phyloP scores from a whole-genome alignment of 345 rosid genomes.

The Microthlaspi erraticum region DNA sequence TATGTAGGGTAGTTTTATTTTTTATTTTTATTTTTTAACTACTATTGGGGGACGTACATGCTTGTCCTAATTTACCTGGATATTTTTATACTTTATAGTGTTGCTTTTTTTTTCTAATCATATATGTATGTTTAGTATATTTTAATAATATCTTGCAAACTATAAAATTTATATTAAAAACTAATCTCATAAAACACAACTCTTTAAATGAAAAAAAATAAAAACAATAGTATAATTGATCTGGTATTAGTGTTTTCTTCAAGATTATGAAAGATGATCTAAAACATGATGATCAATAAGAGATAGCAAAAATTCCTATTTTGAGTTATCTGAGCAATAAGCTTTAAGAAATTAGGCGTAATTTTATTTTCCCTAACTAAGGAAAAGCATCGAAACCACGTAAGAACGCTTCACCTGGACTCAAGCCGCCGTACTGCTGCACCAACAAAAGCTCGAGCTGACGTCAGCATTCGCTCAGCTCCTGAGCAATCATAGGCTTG shows the following conservation, averaged over 20 bases:
- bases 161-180: no score
- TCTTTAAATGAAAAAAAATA: no score
- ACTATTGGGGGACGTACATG: constrained; percentile 32
- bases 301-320: no score
- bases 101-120: background rate
- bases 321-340: no score
- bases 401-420: constrained; percentile 53
- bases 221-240: no score
- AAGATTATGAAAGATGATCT: no score
- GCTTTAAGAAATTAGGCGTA: no score
- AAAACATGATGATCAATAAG: no score
- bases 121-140: background rate
- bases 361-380: no score
- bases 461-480: constrained; percentile 63
- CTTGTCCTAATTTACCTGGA: constrained; percentile 36
- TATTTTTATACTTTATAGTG: constrained; percentile 5
- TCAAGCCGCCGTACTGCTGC: constrained; percentile 51
- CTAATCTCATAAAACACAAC: background rate
- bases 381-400: constrained; percentile 64
- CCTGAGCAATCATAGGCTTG: constrained; percentile 59
- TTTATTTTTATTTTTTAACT: no score
- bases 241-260: no score
- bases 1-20: no score
- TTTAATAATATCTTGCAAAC: constrained; percentile 1
- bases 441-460: constrained; percentile 73